Conservation (phyloP, 2,329 filamentous ascomycete genomes). For the Colletotrichum plurivorum region DNA sequence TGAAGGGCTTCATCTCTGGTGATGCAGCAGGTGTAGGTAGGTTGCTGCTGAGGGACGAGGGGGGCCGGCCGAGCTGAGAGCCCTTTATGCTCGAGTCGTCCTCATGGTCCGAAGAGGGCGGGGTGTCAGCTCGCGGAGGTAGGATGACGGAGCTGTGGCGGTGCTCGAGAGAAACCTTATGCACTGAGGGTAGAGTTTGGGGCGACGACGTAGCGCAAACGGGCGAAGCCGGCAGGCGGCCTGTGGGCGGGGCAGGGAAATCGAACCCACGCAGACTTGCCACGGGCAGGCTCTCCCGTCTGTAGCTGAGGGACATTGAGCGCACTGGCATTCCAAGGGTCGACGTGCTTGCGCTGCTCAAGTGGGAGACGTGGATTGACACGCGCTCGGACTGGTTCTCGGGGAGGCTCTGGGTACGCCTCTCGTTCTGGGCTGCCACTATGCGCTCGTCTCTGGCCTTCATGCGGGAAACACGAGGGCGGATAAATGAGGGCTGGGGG, state of each 20-base stretch:
- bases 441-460: conserved; percentile 65
- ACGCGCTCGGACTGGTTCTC: conserved; percentile 37
- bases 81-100: conserved; percentile 44
- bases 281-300: conserved; percentile 32
- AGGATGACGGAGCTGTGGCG: conserved; percentile 41
- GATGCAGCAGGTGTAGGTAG: conserved; percentile 52
- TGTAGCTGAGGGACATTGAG: conserved; percentile 32
- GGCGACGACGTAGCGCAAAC: conserved; percentile 27
- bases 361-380: conserved; percentile 39
- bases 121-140: conserved; percentile 48
- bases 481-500: conserved; percentile 68
- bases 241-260: conserved; percentile 53
- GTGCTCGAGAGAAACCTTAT: conserved; percentile 31
- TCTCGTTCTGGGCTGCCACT: conserved; percentile 20
- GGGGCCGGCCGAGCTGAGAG: conserved; percentile 19
- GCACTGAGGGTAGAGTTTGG: conserved; percentile 11
- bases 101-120: conserved; percentile 52
- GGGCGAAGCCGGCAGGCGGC: conserved; percentile 42
- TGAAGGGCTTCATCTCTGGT: conserved; percentile 49
- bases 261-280: conserved; percentile 53
- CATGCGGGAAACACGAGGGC: conserved; percentile 69
- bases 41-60: conserved; percentile 40
- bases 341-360: conserved; percentile 35
- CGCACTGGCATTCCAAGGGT: conserved; percentile 26
- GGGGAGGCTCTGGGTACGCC: conserved; percentile 38